A percentile compares a stretch with the other conserved stretches of the same genome.
phyloP scores from a whole-genome alignment of 2,329 filamentous ascomycete genomes.

The Emmonsia crescens region DNA sequence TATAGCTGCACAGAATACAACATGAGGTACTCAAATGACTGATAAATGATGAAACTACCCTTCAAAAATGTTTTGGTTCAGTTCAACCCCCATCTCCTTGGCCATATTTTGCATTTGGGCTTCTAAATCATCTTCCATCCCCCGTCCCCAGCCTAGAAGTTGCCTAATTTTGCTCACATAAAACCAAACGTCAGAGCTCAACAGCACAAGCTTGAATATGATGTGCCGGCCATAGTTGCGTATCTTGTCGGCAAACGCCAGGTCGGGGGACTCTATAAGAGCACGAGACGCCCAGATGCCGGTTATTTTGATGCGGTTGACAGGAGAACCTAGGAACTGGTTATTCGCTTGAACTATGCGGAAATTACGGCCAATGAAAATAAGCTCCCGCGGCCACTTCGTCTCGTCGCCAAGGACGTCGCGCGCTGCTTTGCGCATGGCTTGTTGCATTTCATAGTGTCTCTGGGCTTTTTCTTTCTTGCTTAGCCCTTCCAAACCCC shows the following conservation, averaged over 20 bases:
- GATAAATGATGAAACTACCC: constrained; percentile 41
- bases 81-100: constrained; percentile 80
- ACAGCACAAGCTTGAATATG: constrained; percentile 67
- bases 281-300: constrained; percentile 80
- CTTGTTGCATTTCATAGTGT: constrained; percentile 70
- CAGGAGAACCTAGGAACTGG: constrained; percentile 76
- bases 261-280: constrained; percentile 61
- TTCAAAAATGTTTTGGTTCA: constrained; percentile 81
- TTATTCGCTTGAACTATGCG: constrained; percentile 91
- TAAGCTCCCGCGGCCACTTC: constrained; percentile 80
- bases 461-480: constrained; percentile 46
- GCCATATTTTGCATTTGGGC: constrained; percentile 76
- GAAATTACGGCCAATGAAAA: constrained; percentile 86
- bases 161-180: constrained; percentile 71
- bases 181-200: constrained; percentile 69
- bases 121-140: constrained; percentile 94
- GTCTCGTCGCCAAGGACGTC: constrained; percentile 73
- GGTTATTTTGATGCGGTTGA: constrained; percentile 88
- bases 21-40: too few relatives aligned
- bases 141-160: constrained; percentile 61
- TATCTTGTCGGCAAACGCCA: constrained; percentile 52
- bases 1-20: too few relatives aligned
- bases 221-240: constrained; percentile 65
- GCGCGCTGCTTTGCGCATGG: constrained; percentile 60
- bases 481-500: constrained; percentile 41